Percentiles rank a stretch among this genome's conserved stretches.
Conservation (phyloP, 1,284 basidiomycete genomes). For the Malassezia nana region DNA sequence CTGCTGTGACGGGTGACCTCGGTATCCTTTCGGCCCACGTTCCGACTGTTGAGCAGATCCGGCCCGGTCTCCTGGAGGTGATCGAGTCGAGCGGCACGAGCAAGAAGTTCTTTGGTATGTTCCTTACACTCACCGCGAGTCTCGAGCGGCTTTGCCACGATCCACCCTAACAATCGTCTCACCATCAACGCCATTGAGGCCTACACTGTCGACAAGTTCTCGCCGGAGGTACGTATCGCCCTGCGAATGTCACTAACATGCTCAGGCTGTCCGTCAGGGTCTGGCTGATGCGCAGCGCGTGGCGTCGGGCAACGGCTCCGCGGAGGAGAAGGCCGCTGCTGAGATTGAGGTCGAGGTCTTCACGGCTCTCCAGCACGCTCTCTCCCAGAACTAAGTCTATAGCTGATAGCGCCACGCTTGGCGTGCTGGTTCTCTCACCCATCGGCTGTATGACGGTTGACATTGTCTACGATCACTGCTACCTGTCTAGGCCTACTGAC, state of each 20-base stretch:
- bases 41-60: constrained; percentile 44
- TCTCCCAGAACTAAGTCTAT: constrained; percentile 49
- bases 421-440: no score
- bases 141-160: constrained; percentile 91
- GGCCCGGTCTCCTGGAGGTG: constrained; percentile 46
- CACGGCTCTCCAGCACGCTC: constrained; percentile 80
- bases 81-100: constrained; percentile 40
- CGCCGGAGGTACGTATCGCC: constrained; percentile 53
- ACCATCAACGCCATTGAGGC: constrained; percentile 97
- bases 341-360: constrained; percentile 92
- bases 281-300: constrained; percentile 81
- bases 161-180: constrained; percentile 91
- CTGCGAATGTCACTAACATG: background rate
- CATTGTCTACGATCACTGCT: background rate
- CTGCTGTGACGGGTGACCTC: constrained; percentile 42
- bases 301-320: constrained; percentile 68
- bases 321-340: constrained; percentile 87
- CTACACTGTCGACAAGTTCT: constrained; percentile 82
- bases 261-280: constrained; percentile 69
- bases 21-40: constrained; percentile 48
- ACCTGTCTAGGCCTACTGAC: background rate
- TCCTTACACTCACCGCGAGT: constrained; percentile 53
- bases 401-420: background rate
- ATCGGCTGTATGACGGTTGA: no score
- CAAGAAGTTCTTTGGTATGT: constrained; percentile 43